Conservation (phyloP, 2,329 filamentous ascomycete species). For the Phaeophleospora eucalypticola region DNA sequence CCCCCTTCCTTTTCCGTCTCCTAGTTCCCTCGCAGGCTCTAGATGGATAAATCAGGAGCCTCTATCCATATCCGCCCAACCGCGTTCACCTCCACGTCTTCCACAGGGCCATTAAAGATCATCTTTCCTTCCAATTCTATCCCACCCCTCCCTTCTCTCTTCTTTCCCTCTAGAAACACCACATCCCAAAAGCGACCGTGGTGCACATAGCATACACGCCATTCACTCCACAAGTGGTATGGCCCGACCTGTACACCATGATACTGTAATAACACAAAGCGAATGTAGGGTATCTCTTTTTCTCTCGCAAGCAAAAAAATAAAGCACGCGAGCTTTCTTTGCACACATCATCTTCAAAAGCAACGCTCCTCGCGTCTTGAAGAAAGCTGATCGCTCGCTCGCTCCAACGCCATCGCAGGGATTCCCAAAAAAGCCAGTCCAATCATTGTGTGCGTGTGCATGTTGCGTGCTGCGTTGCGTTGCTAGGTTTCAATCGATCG, state of each 20-base stretch:
- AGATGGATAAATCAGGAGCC: background rate
- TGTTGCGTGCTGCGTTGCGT: slow-evolving; percentile 2
- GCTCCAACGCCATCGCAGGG: background rate
- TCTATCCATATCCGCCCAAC: too few relatives aligned
- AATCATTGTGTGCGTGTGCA: background rate
- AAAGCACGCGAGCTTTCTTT: too few relatives aligned
- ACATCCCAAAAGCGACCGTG: slow-evolving; percentile 20
- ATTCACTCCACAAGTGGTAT: too few relatives aligned
- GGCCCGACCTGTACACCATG: slow-evolving; percentile 22
- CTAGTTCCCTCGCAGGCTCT: too few relatives aligned
- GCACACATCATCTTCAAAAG: background rate
- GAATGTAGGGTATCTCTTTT: slow-evolving; percentile 24
- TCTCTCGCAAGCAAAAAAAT: too few relatives aligned
- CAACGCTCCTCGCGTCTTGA: background rate
- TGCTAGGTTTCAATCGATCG: slow-evolving; percentile 2
- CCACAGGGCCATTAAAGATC: too few relatives aligned
- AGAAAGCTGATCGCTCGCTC: too few relatives aligned
- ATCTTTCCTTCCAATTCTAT: too few relatives aligned
- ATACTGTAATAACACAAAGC: slow-evolving; percentile 20
- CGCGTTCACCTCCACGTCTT: too few relatives aligned
- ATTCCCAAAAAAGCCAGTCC: slow-evolving; percentile 5
- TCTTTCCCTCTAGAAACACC: too few relatives aligned
- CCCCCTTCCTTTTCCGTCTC: background rate
- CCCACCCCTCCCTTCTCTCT: too few relatives aligned
- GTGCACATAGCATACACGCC: too few relatives aligned